Base-by-base conservation (phyloP, 1,284 basidiomycete genomes). In the Coriolopsis trogii region DNA sequence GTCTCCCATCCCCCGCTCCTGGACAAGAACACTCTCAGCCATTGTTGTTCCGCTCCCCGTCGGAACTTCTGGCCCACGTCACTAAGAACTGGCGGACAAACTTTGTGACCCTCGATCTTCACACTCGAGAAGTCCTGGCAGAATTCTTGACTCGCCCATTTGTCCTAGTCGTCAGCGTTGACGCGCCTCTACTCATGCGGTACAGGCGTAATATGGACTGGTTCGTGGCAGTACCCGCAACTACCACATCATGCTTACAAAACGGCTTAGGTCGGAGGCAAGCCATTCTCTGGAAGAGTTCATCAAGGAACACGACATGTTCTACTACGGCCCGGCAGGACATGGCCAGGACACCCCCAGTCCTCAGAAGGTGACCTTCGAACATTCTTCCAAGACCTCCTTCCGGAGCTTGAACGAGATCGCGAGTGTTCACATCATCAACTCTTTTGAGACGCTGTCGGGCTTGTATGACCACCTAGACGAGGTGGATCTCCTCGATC, bases 121-220 rank as follows among this genome's bases (percentile, higher is more conserved):
- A 68, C 41, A 83, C 80, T 1, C 71, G 72, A 25, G 77, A 83
- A n/a, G 64, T 85, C 15, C 76, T 95, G 34, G 77, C 79, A 51
- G 73, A 79, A 39, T 98, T 98, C 65, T 69, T 85, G 31, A 95
- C 89, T 66, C 78, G 97, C 8, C 96, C 96, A 0, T 98, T 94
- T 68, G 95, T 98, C 67, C 73, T 98, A 63, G 80, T 98, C 26
- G 74, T 98, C 31, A 81, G 76, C 40, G 80, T 96, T n/a, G 93
- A 98, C 55, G 95, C 91, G 0, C 95, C 95, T 0, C 64, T 96
- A 21, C 67, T 86, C 23, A 70, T 74, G 42, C 77, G 87, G 26
- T 89, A 76, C 63, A 69, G 71, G 46, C 78, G 85, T 9, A 45
- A 52, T 41, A 73, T 73, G 25, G 68, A 72, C 53, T 72, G 73